Base-by-base conservation (phyloP, 148 eudicot genomes). In the Fagopyrum esculentum region DNA sequence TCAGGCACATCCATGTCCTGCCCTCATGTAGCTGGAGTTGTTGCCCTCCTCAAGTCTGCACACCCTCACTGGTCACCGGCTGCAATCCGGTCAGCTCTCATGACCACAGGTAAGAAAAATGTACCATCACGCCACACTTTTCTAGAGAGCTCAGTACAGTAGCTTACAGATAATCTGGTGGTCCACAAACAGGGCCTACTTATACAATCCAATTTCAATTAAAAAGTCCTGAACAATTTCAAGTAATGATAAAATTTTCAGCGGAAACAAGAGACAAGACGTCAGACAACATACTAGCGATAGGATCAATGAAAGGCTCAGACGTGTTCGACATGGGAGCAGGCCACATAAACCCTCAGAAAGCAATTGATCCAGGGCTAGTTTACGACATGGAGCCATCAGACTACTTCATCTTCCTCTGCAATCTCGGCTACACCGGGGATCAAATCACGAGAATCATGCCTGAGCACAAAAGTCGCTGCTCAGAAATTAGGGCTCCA, bases 1-100 rank as follows among this genome's bases (percentile, higher is more conserved):
- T 70, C 73, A 44, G 73, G 73, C 29, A 70, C 73, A 19, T 70
- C 73, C 26, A 70, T 70, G 73, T 45, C 73, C 10, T 70, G 73
- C 29, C 73, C 73, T 70, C 73, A 70, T 30, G 4, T 44, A 44
- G 49, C 73, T 16, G 73, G 73, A 47, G 51, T 47, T 7, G 50
- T 70, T 3, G 73, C 73, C 11, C 52, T 44, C 52, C 35, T 70
- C 52, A 70, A 70, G 45, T 44, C 73, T 6, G 49, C 52, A 0
- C 73, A 70, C 30, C 73, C 73, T 70, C 4, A n/a, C 10, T 70
- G 73, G 73, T 70, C 73, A 44, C 52, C 73, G n/a, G 73, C 51
- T 7, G 52, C 73, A 16, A 70, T 70, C 26, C 35, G 52, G 16
- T 70, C 73, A 70, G 73, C 73, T 70, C 26, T 70, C 11, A 70